Evolutionary conservation across 805 yeast genomes (phyloP).

Genomic region (Saccharomyces eubayanus): DNA sequence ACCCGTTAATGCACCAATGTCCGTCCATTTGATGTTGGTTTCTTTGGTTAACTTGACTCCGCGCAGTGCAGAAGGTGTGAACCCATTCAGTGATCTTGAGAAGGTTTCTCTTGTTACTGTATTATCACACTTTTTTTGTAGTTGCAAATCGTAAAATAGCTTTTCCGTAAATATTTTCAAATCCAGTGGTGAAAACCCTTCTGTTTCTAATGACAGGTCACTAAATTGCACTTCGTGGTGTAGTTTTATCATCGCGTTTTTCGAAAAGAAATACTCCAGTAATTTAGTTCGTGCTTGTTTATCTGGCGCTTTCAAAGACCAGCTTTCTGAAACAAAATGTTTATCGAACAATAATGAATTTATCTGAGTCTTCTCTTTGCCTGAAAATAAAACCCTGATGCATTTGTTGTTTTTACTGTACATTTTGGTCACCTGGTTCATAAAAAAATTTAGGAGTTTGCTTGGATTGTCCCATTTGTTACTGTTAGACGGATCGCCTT

Average conservation of each 20-base stretch:
- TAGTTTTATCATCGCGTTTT: constrained; percentile 22
- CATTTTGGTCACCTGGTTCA: constrained; percentile 38
- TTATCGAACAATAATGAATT: constrained; percentile 54
- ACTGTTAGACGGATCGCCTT: constrained; percentile 36
- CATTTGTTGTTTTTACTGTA: constrained; percentile 28
- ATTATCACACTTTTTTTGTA: not conserved
- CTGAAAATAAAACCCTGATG: constrained; percentile 53
- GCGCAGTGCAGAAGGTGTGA: constrained; percentile 70
- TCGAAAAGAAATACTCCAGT: constrained; percentile 36
- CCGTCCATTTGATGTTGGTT: constrained; percentile 58
- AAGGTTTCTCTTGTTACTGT: constrained; percentile 35
- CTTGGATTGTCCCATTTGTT: constrained; percentile 35
- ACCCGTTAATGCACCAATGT: constrained; percentile 78
- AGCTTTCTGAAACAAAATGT: constrained; percentile 60
- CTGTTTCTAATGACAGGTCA: constrained; percentile 62
- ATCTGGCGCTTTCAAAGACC: constrained; percentile 59
- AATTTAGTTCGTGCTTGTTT: constrained; percentile 49
- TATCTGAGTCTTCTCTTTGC: constrained; percentile 55
- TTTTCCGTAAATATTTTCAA: constrained; percentile 64
- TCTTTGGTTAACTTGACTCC: constrained; percentile 79
- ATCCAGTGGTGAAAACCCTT: constrained; percentile 85
- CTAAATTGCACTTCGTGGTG: constrained; percentile 38
- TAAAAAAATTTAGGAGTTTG: constrained; percentile 57
- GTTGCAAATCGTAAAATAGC: constrained; percentile 43
- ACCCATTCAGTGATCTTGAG: constrained; percentile 53